Conservation (phyloP, 1,139 yeast genomes). For the Suhomyces atakaporum region DNA sequence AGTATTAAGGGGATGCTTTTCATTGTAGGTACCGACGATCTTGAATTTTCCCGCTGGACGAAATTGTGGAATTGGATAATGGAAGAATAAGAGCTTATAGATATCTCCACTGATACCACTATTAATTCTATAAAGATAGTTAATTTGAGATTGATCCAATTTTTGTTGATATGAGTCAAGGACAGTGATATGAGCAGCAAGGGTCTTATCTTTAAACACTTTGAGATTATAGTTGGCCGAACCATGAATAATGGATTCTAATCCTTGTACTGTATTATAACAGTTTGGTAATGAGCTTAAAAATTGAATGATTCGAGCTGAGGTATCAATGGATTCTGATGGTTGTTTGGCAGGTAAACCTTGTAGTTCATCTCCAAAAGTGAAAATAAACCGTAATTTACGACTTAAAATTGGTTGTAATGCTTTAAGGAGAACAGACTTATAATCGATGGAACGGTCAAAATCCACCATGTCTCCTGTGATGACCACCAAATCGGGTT, state of each 20-base stretch:
- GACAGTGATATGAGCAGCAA: constrained; percentile 32
- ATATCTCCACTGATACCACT: constrained; percentile 7
- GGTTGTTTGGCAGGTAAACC: constrained; percentile 4
- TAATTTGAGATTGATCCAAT: constrained; percentile 36
- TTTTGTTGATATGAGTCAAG: constrained; percentile 36
- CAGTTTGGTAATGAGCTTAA: constrained; percentile 42
- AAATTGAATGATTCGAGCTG: constrained; percentile 18
- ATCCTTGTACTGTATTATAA: constrained; percentile 26
- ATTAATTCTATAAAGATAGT: constrained; percentile 18
- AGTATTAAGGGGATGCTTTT: constrained; percentile 42
- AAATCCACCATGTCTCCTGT: constrained; percentile 45
- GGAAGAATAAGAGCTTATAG: constrained; percentile 48
- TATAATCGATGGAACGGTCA: constrained; percentile 27
- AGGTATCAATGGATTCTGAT: constrained; percentile 1
- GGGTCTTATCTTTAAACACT: constrained; percentile 19
- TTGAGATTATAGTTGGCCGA: constrained; percentile 39
- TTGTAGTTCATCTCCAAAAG: constrained; percentile 39
- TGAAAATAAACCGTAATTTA: constrained; percentile 36
- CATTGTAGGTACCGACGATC: constrained; percentile 51
- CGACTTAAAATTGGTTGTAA: constrained; percentile 36
- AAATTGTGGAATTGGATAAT: constrained; percentile 53
- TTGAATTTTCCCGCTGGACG: constrained; percentile 51
- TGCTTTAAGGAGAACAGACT: constrained; percentile 38
- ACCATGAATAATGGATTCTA: constrained; percentile 31
- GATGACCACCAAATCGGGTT: constrained; percentile 40